These are phyloP conservation scores for Metschnikowia lunata DNA, from an alignment of 805 yeast genomes.

Conservation along the genomic window DNA sequence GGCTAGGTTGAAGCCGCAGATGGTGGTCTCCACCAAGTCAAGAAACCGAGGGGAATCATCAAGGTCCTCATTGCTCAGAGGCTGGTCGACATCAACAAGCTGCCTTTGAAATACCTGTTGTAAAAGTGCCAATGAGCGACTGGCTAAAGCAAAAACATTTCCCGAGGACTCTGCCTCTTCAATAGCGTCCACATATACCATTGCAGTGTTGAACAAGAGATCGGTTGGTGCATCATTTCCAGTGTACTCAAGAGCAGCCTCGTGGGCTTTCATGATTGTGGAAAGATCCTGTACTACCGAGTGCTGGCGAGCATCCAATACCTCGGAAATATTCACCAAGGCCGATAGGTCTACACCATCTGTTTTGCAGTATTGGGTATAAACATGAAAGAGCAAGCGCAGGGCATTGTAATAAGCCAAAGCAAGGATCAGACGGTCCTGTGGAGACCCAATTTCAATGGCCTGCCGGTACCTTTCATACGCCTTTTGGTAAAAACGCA, in stretches of 20 bases:
- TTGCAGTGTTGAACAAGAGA: conserved; percentile 42
- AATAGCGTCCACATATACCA: conserved; percentile 45
- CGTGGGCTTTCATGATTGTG: conserved; percentile 36
- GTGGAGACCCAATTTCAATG: conserved; percentile 16
- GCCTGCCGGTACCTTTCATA: conserved; percentile 41
- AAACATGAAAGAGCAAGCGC: conserved; percentile 56
- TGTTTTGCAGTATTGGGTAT: conserved; percentile 44
- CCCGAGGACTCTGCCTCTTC: conserved; percentile 28
- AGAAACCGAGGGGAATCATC: conserved; percentile 12
- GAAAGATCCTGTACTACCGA: conserved; percentile 40
- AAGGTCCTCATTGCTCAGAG: background rate
- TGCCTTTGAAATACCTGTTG: conserved; percentile 26
- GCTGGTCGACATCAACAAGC: background rate
- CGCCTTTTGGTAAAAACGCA: conserved; percentile 63
- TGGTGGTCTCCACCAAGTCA: conserved; percentile 33
- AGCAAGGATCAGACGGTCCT: conserved; percentile 3
- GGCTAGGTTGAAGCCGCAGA: conserved; percentile 25
- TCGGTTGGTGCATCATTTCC: conserved; percentile 24
- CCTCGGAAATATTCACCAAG: conserved; percentile 32
- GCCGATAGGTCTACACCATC: conserved; percentile 28
- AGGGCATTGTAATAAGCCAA: conserved; percentile 49
- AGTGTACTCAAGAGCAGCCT: conserved; percentile 28
- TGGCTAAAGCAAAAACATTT: background rate
- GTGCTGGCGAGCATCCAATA: conserved; percentile 19
- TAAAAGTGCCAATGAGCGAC: conserved; percentile 19